Evolutionary conservation across 352 stramenopile genomes (phyloP), one percentile per base, ranked within the genome.

Genomic region (Phytophthora agathidicida): DNA sequence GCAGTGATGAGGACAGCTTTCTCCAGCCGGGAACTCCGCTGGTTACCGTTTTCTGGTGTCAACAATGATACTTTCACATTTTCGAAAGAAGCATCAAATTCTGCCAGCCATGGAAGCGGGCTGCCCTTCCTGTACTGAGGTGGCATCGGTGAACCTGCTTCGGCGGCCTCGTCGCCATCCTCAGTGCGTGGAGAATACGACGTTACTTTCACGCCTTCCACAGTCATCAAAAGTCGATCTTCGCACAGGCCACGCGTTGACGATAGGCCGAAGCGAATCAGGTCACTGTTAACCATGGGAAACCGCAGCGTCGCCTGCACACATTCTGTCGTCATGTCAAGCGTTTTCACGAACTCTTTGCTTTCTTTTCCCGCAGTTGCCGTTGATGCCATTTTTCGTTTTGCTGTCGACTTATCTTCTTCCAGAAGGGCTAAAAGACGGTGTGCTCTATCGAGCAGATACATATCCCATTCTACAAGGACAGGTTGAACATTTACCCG

Each of bases 401-500:
- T 69, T 19, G 43, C 17, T 16, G 20, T 7, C 5, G 61, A 58
- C 20, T 52, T 32, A 50, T 70, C 67, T 33, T 90, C 77, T 66
- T 94, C 83, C 51, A 93, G 53, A 19, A 94, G 39, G 19, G 83
- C 80, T 72, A 94, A 76, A 31, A 91, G 62, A 13, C 81, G 76
- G 54, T 93, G 77, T 1, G 83, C 73, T 44, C 87, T 79, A 61
- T 95, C 81, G 17, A 96, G 65, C 30, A 96, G 60, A 61, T 93
- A 88, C 86, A 94, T 92, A 73, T 96, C 87, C 75, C 74, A 93
- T 69, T 96, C 87, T 8, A 96, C 44, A 2, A 93, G 47, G 35
- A 96, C 66, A 5, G 87, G 86, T 27, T 94, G 87, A 3, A 76
- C 66, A 33, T 90, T 87, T 32, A 93, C 68, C 47, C 82, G 74